Conservation (phyloP, 202 grass and related monocot genomes). For the Bolboschoenoplectus hybrid region DNA sequence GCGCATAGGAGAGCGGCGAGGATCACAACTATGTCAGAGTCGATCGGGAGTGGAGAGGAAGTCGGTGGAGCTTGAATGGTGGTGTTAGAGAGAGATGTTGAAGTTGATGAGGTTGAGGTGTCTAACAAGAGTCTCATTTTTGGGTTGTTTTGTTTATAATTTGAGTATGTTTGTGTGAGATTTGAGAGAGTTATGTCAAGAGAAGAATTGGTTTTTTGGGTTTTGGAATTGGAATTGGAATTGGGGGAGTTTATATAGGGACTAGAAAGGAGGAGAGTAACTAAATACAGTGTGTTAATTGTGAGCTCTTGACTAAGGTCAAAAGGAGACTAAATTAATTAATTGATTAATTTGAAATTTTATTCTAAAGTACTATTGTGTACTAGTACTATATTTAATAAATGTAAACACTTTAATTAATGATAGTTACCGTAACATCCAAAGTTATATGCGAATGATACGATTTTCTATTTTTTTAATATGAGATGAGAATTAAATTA, state of each 20-base stretch:
- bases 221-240: not conserved
- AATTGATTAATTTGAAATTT: not conserved
- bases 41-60: constrained; percentile 43
- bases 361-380: not conserved
- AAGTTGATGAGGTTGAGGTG: constrained; percentile 39
- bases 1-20: constrained; percentile 65
- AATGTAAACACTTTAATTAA: not conserved
- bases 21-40: constrained; percentile 69
- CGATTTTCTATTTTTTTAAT: not conserved
- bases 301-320: not conserved
- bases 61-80: constrained; percentile 34
- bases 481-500: not conserved
- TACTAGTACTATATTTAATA: not conserved
- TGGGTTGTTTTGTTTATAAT: not conserved
- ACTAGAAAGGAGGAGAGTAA: not conserved
- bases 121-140: constrained; percentile 46
- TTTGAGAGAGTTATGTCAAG: not conserved
- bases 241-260: constrained; percentile 25
- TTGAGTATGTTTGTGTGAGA: not conserved
- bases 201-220: constrained; percentile 7
- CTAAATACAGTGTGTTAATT: not conserved
- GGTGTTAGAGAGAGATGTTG: constrained; percentile 18
- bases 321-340: constrained; percentile 12
- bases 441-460: not conserved
- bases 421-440: not conserved